These are phyloP conservation scores for Larix sibirica DNA, from an alignment of 83 land plant genomes.

Conservation along the genomic window DNA sequence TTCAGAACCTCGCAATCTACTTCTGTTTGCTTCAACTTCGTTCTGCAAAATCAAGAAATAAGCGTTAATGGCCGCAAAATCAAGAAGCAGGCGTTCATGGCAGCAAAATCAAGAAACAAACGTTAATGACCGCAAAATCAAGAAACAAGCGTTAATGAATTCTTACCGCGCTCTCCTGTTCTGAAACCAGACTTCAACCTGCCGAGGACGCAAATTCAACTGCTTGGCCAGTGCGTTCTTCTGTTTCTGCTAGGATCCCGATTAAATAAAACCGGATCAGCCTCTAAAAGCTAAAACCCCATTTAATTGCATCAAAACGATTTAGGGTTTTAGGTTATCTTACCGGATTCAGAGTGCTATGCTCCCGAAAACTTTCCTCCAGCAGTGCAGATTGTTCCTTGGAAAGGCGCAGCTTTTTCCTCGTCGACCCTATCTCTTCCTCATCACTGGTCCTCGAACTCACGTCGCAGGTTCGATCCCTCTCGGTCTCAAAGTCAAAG, in stretches of 20 bases:
- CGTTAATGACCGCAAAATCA: no score
- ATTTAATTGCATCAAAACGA: not conserved
- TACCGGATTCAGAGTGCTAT: conserved; percentile 56
- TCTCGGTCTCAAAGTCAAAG: conserved; percentile 9
- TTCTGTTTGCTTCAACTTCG: conserved; percentile 62
- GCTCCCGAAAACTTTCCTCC: conserved; percentile 54
- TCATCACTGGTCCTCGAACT: conserved; percentile 25
- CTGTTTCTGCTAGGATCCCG: conserved; percentile 22
- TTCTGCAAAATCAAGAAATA: conserved; percentile 21
- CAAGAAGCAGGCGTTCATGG: no score
- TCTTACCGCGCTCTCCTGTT: conserved; percentile 21
- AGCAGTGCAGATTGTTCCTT: conserved; percentile 47
- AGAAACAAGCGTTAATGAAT: not conserved
- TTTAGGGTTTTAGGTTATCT: conserved; percentile 9
- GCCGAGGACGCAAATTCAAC: conserved; percentile 17
- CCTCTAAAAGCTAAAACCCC: not conserved
- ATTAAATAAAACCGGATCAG: conserved; percentile 1
- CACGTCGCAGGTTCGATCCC: conserved; percentile 20
- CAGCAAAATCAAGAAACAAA: no score
- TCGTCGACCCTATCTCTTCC: conserved; percentile 28
- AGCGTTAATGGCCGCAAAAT: not conserved
- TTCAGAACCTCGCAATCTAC: conserved; percentile 59
- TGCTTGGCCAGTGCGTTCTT: conserved; percentile 30
- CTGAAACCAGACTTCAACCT: conserved; percentile 26
- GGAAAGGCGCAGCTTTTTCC: conserved; percentile 54